Evolutionary conservation across 192 early-diverging fungal species (phyloP).

Genomic region (Powellomyces hirtus): DNA sequence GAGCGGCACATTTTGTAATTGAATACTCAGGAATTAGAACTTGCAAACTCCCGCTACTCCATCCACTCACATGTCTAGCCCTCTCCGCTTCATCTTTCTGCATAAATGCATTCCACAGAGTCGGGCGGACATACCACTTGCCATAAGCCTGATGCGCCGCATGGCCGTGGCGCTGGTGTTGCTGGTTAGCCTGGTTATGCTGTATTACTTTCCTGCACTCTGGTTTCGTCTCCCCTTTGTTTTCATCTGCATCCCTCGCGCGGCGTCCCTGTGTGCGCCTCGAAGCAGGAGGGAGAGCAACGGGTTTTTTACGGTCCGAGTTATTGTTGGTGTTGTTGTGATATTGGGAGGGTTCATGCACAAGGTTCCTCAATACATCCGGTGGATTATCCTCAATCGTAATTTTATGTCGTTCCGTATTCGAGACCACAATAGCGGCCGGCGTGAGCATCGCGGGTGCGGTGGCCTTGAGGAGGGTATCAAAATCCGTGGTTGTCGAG

Average conservation of each 20-base stretch:
- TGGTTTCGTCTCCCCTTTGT: too few relatives aligned
- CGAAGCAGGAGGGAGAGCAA: too few relatives aligned
- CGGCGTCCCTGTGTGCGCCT: too few relatives aligned
- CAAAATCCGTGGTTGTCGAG: not conserved
- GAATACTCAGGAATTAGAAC: too few relatives aligned
- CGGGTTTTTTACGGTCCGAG: too few relatives aligned
- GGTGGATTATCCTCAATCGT: conserved; percentile 41
- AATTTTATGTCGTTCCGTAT: conserved; percentile 30
- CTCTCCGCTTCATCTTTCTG: conserved; percentile 21
- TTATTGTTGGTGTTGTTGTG: too few relatives aligned
- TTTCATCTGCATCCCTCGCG: too few relatives aligned
- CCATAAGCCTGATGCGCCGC: conserved; percentile 38
- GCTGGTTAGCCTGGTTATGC: too few relatives aligned
- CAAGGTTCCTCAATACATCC: conserved; percentile 2
- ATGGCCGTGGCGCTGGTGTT: too few relatives aligned
- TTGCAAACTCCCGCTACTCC: not conserved
- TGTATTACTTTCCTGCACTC: too few relatives aligned
- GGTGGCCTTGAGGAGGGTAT: not conserved
- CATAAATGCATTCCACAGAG: conserved; percentile 39
- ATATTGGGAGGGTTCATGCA: too few relatives aligned
- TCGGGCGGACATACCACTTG: conserved; percentile 37
- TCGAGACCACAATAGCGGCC: not conserved
- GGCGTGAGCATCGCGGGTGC: not conserved
- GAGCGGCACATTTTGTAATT: too few relatives aligned
- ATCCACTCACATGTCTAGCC: conserved; percentile 5